Conservation (phyloP, 2,329 filamentous ascomycete genomes). For the Hypoxylon sp. region DNA sequence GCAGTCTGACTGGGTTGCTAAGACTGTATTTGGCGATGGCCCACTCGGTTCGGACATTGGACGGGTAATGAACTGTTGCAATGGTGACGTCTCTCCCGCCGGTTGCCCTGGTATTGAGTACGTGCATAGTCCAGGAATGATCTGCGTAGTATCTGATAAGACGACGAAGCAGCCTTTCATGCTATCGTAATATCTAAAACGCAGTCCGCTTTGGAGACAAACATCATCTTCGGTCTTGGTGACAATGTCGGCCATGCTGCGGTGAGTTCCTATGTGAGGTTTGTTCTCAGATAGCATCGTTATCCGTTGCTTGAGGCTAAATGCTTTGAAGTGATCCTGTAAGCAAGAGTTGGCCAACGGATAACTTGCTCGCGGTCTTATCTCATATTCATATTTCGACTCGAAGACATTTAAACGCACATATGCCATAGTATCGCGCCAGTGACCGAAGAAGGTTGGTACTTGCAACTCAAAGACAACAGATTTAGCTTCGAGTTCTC, state of each 20-base stretch:
- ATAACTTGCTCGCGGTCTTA: slow-evolving; percentile 51
- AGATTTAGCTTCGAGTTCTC: slow-evolving; percentile 56
- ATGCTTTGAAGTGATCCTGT: not conserved
- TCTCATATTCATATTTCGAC: slow-evolving; percentile 35
- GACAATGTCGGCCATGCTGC: not conserved
- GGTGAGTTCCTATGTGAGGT: slow-evolving; percentile 40
- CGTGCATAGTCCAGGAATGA: slow-evolving; percentile 56
- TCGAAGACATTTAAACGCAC: slow-evolving; percentile 60
- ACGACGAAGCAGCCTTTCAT: slow-evolving; percentile 29
- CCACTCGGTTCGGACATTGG: slow-evolving; percentile 49
- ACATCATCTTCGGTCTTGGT: slow-evolving; percentile 55
- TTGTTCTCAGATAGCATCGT: slow-evolving; percentile 33
- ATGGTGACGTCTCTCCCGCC: slow-evolving; percentile 33
- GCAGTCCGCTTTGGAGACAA: slow-evolving; percentile 63
- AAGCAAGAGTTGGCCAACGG: not conserved
- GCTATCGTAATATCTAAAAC: slow-evolving; percentile 58
- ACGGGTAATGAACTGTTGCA: slow-evolving; percentile 60
- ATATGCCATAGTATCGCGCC: slow-evolving; percentile 65
- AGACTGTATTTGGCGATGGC: slow-evolving; percentile 63
- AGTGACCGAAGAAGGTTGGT: slow-evolving; percentile 60
- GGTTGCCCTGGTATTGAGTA: slow-evolving; percentile 56
- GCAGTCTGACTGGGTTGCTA: slow-evolving; percentile 65
- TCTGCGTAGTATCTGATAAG: slow-evolving; percentile 33
- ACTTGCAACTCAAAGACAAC: slow-evolving; percentile 67
- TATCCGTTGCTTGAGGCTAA: slow-evolving; percentile 17